Conservation (phyloP, 2,329 filamentous ascomycete genomes). For the Neocucurbitaria cava region DNA sequence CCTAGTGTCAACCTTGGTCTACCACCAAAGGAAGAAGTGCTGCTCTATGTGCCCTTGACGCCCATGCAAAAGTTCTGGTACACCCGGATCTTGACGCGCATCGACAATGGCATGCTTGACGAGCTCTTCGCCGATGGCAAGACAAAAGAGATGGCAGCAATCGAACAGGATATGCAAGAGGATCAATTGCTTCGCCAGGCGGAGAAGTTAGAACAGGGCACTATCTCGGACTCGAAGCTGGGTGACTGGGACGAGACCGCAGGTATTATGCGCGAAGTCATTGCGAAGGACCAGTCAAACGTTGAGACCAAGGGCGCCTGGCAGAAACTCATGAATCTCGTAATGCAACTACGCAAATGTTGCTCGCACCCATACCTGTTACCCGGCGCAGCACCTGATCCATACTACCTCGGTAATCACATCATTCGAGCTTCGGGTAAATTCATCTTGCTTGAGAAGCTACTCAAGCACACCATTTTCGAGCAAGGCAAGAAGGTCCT, state of each 20-base stretch:
- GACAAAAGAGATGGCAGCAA: slow-evolving; percentile 51
- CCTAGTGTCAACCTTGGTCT: slow-evolving; percentile 62
- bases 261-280: slow-evolving; percentile 95
- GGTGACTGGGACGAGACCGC: slow-evolving; percentile 71
- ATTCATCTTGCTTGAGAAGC: slow-evolving; percentile 62
- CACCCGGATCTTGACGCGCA: slow-evolving; percentile 61
- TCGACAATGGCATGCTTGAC: slow-evolving; percentile 59
- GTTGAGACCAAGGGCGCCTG: slow-evolving; percentile 50
- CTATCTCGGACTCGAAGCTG: slow-evolving; percentile 2
- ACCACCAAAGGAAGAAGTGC: slow-evolving; percentile 63
- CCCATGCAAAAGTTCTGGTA: slow-evolving; percentile 67
- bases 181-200: slow-evolving; percentile 42
- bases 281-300: slow-evolving; percentile 51
- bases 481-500: slow-evolving; percentile 61
- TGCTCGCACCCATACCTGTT: slow-evolving; percentile 64
- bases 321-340: slow-evolving; percentile 61
- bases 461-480: slow-evolving; percentile 58
- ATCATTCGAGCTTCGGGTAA: slow-evolving; percentile 62
- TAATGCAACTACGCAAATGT: slow-evolving; percentile 64
- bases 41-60: slow-evolving; percentile 64
- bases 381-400: slow-evolving; percentile 53
- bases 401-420: slow-evolving; percentile 56
- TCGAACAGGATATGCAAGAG: slow-evolving; percentile 49
- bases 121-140: slow-evolving; percentile 60
- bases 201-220: slow-evolving; percentile 34